Evolutionary conservation across 140 eudicot species (phyloP).

Genomic region (Ambrosia hybrid): DNA sequence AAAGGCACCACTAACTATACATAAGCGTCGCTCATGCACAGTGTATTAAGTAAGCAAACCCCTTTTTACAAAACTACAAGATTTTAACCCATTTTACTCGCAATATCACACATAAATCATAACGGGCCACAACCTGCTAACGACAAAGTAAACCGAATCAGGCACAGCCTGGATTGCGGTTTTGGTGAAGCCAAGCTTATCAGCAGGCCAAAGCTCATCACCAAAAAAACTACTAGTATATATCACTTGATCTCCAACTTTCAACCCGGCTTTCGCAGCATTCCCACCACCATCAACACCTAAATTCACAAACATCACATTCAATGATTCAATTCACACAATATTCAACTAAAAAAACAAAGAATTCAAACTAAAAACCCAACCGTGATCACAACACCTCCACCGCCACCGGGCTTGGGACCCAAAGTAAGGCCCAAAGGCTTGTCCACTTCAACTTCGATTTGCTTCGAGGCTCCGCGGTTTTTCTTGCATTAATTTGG

Average conservation of each 20-base stretch:
- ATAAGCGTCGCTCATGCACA: no score
- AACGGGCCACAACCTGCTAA: constrained; percentile 55
- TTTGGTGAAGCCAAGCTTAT: constrained; percentile 87
- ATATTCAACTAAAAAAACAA: background rate
- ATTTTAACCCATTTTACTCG: background rate
- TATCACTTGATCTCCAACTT: constrained; percentile 85
- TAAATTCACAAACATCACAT: constrained; percentile 26
- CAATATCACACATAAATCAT: no score
- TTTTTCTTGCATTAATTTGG: constrained; percentile 61
- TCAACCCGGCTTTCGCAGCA: constrained; percentile 92
- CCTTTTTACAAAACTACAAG: background rate
- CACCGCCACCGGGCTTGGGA: constrained; percentile 84
- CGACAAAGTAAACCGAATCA: constrained; percentile 88
- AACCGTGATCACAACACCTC: constrained; percentile 90
- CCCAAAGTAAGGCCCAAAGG: constrained; percentile 94
- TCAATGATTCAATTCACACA: background rate
- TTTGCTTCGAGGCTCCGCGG: constrained; percentile 71
- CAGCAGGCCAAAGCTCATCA: constrained; percentile 98
- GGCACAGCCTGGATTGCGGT: constrained; percentile 98
- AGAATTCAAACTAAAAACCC: constrained; percentile 25
- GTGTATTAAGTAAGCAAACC: no score
- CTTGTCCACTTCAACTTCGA: constrained; percentile 95
- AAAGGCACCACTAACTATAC: no score
- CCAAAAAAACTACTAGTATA: constrained; percentile 98
- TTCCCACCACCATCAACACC: constrained; percentile 88